Conservation (phyloP, 1,284 basidiomycete genomes). For the Sutorius eximius region DNA sequence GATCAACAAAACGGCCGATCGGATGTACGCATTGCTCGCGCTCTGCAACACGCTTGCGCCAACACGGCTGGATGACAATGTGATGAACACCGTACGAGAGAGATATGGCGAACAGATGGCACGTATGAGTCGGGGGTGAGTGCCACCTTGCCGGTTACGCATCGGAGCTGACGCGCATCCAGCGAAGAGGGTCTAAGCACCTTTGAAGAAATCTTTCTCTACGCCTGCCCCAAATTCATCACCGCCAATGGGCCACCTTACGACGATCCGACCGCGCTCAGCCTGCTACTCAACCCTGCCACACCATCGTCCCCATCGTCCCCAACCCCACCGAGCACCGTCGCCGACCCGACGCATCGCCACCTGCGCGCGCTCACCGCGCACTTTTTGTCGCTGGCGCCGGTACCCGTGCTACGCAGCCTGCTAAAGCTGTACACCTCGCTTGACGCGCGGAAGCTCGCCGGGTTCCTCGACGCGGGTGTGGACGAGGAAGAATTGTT, state of each 20-base stretch:
- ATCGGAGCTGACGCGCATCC: conserved; percentile 2
- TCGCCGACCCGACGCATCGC: conserved; percentile 77
- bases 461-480: conserved; percentile 78
- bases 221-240: conserved; percentile 97
- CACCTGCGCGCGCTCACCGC: conserved; percentile 58
- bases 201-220: conserved; percentile 93
- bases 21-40: conserved; percentile 96
- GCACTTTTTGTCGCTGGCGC: conserved; percentile 80
- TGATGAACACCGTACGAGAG: conserved; percentile 91
- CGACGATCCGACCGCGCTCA: conserved; percentile 74
- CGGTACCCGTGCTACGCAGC: conserved; percentile 84
- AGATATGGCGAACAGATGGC: conserved; percentile 89
- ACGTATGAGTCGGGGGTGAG: conserved; percentile 81
- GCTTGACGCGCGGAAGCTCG: conserved; percentile 88
- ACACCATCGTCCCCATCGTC: conserved; percentile 31
- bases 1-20: conserved; percentile 97
- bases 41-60: conserved; percentile 93
- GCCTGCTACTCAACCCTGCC: conserved; percentile 49
- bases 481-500: conserved; percentile 90
- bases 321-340: conserved; percentile 16
- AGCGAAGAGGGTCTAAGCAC: conserved; percentile 77
- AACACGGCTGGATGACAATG: conserved; percentile 89
- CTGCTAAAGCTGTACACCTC: conserved; percentile 96
- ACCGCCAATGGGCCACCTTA: conserved; percentile 92
- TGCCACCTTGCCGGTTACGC: conserved; percentile 1